Base-by-base conservation (phyloP, 2,329 filamentous ascomycete species). In the Penicillium sp. region DNA sequence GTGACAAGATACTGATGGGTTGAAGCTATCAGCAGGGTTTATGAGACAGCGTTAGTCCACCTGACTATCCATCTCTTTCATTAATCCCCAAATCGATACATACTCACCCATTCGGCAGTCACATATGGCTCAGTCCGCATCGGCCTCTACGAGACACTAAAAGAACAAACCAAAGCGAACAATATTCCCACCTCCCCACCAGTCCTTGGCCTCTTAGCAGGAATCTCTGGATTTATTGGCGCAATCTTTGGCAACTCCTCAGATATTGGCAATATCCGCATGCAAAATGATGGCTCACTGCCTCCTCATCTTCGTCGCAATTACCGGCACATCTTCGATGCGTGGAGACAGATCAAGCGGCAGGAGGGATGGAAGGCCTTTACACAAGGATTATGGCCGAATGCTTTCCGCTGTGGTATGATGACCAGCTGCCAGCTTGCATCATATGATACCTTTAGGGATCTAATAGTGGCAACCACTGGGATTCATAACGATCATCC, bases 351-450 rank as follows among this genome's bases (percentile, higher is more conserved):
- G 46, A 69, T 67, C 61, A 67, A 62, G 23, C 59, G 51, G 3
- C 13, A 54, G n/a, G 64, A 67, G 46, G 67, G 67, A 8, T 62
- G 59, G 61, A 52, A 38, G 15, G 47, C 61, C 1, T 67, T 69
- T 23, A 50, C 40, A 9, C 62, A 69, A 37, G 67, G 66, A 2
- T 37, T 93, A 33, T 87, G 89, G 83, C 90, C 91, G 53, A 96
- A 96, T 77, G 88, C 85, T 67, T 84, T 87, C 65, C 84, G 91
- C 60, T 91, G 90, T 12, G 87, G 89, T n/a, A 84, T 93, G 70
- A 95, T 95, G 91, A 95, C 91, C 1, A 89, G 90, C 31, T 86
- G 85, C 9, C 91, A 96, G 77, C 80, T 96, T 42, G 91, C 91
- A 19, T 90, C 86, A 45, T 96, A 96, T 75, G 91, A 96, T 70